phyloP scores from a whole-genome alignment of 164 flowering plant genomes.

The Tetracentron sinense region DNA sequence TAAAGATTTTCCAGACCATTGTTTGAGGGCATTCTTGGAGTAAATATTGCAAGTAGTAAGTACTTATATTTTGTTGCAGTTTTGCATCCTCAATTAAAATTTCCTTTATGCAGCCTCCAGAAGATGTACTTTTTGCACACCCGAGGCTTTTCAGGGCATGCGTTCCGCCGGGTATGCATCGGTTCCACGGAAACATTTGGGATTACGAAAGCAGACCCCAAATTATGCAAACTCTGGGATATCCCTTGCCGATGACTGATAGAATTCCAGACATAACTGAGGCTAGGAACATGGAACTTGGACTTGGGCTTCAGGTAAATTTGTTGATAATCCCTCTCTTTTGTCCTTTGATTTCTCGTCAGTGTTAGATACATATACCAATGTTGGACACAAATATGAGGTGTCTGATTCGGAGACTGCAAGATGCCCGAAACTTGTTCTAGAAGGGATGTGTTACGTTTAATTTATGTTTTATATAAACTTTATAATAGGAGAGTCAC shows the following conservation, averaged over 20 bases:
- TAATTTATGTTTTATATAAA: no score
- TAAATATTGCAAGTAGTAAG: no score
- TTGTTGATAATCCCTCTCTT: background rate
- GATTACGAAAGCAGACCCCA: conserved; percentile 84
- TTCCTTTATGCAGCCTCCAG: conserved; percentile 60
- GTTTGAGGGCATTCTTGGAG: background rate
- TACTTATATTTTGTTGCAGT: background rate
- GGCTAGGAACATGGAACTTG: conserved; percentile 94
- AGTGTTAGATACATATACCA: background rate
- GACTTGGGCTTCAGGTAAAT: conserved; percentile 91
- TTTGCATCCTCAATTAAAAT: background rate
- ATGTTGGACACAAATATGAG: background rate
- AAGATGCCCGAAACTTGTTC: background rate
- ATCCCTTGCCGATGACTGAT: conserved; percentile 66
- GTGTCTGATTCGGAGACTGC: background rate
- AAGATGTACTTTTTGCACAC: conserved; percentile 89
- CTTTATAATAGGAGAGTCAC: no score
- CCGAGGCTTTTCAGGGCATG: conserved; percentile 94
- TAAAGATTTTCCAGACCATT: no score
- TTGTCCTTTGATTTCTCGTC: background rate
- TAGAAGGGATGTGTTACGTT: no score
- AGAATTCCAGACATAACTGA: conserved; percentile 86
- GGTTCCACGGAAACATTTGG: conserved; percentile 94
- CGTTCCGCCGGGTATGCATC: conserved; percentile 98
- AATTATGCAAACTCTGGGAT: conserved; percentile 80